Percentiles rank a stretch among this genome's conserved stretches.
Evolutionary conservation across 2,329 filamentous ascomycete genomes (phyloP).

Genomic region (Claviceps maximensis): DNA sequence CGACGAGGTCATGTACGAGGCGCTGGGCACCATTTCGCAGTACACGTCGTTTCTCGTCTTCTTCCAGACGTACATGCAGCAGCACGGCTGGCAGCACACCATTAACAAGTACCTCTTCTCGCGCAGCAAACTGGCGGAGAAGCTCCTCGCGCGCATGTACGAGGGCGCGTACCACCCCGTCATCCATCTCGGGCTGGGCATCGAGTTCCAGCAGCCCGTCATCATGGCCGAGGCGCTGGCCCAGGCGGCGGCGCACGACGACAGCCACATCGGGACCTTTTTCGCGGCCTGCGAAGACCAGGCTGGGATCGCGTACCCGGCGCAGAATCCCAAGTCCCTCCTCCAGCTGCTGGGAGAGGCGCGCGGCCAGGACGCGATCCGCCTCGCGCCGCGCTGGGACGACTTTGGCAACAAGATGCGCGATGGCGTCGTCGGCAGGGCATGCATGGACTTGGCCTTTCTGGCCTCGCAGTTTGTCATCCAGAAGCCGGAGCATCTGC

Average conservation of each 20-base stretch:
- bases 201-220: slow-evolving; percentile 54
- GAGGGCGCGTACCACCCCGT: slow-evolving; percentile 50
- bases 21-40: slow-evolving; percentile 7
- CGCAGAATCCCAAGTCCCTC: neutral
- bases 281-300: slow-evolving; percentile 17
- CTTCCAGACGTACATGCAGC: slow-evolving; percentile 47
- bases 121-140: slow-evolving; percentile 40
- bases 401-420: slow-evolving; percentile 32
- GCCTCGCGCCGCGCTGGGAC: slow-evolving; percentile 27
- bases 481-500: slow-evolving; percentile 18
- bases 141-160: slow-evolving; percentile 36
- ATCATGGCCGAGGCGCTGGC: slow-evolving; percentile 56
- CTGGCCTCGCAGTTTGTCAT: neutral
- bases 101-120: slow-evolving; percentile 49
- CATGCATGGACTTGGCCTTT: neutral
- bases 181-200: slow-evolving; percentile 54
- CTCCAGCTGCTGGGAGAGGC: slow-evolving; percentile 3
- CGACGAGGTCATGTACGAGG: neutral
- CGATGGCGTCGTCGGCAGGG: slow-evolving; percentile 35
- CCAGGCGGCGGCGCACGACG: slow-evolving; percentile 41
- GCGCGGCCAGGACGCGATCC: slow-evolving; percentile 21
- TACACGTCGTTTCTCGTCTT: slow-evolving; percentile 51
- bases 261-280: slow-evolving; percentile 23
- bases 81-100: slow-evolving; percentile 31
- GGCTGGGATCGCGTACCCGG: neutral